These are phyloP conservation scores for Tritrichomonas foetus DNA, from an alignment of 208 protist genomes.

Conservation along the genomic window DNA sequence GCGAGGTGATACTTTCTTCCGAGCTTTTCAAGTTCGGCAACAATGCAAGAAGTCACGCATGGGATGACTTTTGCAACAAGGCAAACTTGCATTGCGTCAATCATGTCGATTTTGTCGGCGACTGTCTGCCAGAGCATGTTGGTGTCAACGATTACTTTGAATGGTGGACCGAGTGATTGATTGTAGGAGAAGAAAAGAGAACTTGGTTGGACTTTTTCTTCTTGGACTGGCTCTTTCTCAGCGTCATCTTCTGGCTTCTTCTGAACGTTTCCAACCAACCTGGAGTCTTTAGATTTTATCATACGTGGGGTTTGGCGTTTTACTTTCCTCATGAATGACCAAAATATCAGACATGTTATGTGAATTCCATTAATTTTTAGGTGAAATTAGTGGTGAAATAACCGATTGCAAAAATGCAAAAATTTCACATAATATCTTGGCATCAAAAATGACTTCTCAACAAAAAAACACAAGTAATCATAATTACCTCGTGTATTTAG, in stretches of 20 bases:
- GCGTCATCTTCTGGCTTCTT: slow-evolving; percentile 33
- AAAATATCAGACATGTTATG: neutral
- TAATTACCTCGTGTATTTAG: too few relatives aligned
- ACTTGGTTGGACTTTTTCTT: slow-evolving; percentile 42
- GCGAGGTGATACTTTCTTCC: slow-evolving; percentile 71
- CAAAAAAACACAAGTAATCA: too few relatives aligned
- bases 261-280: neutral
- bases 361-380: too few relatives aligned
- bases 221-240: slow-evolving; percentile 35
- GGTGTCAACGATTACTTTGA: slow-evolving; percentile 95
- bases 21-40: slow-evolving; percentile 97
- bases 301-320: neutral
- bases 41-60: slow-evolving; percentile 96
- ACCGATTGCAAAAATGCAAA: too few relatives aligned
- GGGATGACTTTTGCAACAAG: slow-evolving; percentile 86
- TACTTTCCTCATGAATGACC: slow-evolving; percentile 32
- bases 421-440: too few relatives aligned
- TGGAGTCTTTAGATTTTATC: neutral
- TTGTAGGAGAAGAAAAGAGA: slow-evolving; percentile 92
- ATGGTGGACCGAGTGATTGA: slow-evolving; percentile 79
- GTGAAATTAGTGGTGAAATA: too few relatives aligned
- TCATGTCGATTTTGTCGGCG: slow-evolving; percentile 97
- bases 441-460: too few relatives aligned
- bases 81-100: slow-evolving; percentile 94
- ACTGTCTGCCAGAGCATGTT: slow-evolving; percentile 99